Conservation (phyloP, 78 protist genomes). For the Chrysochromulina tobinii region DNA sequence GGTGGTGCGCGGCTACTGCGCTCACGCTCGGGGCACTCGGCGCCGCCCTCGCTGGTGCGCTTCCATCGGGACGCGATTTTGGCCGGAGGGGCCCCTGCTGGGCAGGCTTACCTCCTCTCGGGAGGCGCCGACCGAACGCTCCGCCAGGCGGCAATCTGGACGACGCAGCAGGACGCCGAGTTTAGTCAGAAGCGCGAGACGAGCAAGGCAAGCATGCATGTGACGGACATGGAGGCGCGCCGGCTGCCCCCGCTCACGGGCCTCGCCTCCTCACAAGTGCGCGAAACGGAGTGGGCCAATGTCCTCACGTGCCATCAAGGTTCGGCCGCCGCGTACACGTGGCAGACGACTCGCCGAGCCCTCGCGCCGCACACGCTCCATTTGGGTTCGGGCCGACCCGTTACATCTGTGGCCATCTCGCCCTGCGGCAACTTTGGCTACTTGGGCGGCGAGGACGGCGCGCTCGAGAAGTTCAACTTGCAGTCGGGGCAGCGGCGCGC, state of each 20-base stretch:
- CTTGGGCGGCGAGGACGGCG: constrained; percentile 9
- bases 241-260: background rate
- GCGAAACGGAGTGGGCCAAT: constrained; percentile 55
- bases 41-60: constrained; percentile 45
- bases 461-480: background rate
- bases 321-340: background rate
- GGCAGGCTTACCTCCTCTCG: background rate
- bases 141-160: background rate
- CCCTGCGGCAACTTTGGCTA: constrained; percentile 48
- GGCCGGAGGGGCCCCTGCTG: background rate
- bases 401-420: background rate
- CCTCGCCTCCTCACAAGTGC: background rate
- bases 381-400: background rate
- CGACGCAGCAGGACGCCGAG: constrained; percentile 41
- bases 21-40: constrained; percentile 61
- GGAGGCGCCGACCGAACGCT: constrained; percentile 33
- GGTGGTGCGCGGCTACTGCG: constrained; percentile 40
- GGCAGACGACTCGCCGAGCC: constrained; percentile 1
- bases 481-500: constrained; percentile 23
- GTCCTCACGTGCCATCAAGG: constrained; percentile 17
- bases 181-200: background rate
- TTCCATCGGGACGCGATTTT: constrained; percentile 32
- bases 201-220: background rate
- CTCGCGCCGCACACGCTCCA: constrained; percentile 41
- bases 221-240: background rate